Conservation (phyloP, 176 grass and related monocot species). For the Oryza officinalis region DNA sequence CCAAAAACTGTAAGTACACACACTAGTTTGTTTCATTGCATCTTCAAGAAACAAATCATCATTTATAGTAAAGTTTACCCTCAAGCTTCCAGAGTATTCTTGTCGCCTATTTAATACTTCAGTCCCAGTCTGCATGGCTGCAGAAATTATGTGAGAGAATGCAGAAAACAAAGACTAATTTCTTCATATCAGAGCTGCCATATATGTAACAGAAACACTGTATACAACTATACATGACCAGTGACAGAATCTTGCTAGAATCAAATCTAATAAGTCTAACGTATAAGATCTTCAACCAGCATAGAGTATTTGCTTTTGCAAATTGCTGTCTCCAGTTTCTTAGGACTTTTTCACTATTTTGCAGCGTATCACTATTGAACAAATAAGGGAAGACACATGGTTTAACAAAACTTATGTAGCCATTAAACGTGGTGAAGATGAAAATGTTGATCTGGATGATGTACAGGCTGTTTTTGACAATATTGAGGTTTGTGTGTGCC, state of each 20-base stretch:
- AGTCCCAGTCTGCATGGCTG: background rate
- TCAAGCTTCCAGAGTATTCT: constrained; percentile 18
- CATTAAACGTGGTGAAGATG: constrained; percentile 56
- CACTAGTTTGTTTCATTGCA: constrained; percentile 1
- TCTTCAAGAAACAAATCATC: constrained; percentile 36
- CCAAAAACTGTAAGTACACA: constrained; percentile 76
- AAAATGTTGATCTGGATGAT: constrained; percentile 85
- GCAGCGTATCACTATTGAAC: constrained; percentile 76
- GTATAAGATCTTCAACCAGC: background rate
- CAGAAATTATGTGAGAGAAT: background rate
- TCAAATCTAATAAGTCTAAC: background rate
- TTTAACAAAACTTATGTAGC: constrained; percentile 78
- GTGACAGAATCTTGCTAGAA: constrained; percentile 18
- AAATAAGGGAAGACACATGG: constrained; percentile 76
- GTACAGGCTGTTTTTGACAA: constrained; percentile 88
- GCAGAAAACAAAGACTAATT: background rate
- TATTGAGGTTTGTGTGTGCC: constrained; percentile 67
- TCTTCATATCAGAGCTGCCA: constrained; percentile 14
- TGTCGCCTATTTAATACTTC: constrained; percentile 8
- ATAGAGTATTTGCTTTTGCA: constrained; percentile 16
- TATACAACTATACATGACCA: background rate
- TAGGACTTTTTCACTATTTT: constrained; percentile 25
- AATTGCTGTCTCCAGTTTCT: constrained; percentile 15
- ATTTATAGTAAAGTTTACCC: background rate
- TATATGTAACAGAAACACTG: background rate